Evolutionary conservation across 179 eudicot species (phyloP).

Genomic region (Gypsophila paniculata): DNA sequence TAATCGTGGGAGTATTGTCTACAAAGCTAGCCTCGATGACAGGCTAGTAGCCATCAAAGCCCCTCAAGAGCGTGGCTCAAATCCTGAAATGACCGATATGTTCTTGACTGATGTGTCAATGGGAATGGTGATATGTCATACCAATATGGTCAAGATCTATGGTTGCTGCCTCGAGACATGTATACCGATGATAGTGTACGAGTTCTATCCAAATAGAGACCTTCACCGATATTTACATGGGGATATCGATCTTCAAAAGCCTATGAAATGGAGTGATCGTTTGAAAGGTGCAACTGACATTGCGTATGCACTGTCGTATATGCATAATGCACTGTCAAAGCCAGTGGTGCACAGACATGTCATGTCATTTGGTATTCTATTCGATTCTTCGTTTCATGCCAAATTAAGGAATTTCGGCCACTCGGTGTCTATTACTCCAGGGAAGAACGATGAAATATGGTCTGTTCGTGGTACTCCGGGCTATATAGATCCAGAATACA

Average conservation of each 20-base stretch:
- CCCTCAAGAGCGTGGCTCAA: neutral
- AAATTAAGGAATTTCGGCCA: slow-evolving; percentile 14
- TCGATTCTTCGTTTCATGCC: slow-evolving; percentile 15
- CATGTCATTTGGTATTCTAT: slow-evolving; percentile 7
- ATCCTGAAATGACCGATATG: neutral
- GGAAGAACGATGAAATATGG: slow-evolving; percentile 2
- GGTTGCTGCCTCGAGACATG: slow-evolving; percentile 27
- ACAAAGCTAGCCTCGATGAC: slow-evolving; percentile 22
- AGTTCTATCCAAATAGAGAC: slow-evolving; percentile 15
- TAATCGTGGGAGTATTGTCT: neutral
- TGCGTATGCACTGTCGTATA: slow-evolving; percentile 24
- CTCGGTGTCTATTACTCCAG: slow-evolving; percentile 14
- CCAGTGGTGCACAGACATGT: slow-evolving; percentile 27
- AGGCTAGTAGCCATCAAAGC: slow-evolving; percentile 13
- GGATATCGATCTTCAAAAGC: neutral
- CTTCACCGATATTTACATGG: slow-evolving; percentile 22
- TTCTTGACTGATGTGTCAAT: slow-evolving; percentile 21
- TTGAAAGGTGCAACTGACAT: slow-evolving; percentile 14
- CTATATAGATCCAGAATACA: slow-evolving; percentile 21
- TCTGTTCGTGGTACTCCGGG: slow-evolving; percentile 19
- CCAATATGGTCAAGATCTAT: slow-evolving; percentile 23
- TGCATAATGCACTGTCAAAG: slow-evolving; percentile 21
- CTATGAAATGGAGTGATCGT: slow-evolving; percentile 15
- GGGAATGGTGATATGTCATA: slow-evolving; percentile 19
- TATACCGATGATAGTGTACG: slow-evolving; percentile 21